Evolutionary conservation across 2,329 filamentous ascomycete genomes (phyloP), one percentile per base, ranked within the genome.

Genomic region (Fusarium vanettenii): DNA sequence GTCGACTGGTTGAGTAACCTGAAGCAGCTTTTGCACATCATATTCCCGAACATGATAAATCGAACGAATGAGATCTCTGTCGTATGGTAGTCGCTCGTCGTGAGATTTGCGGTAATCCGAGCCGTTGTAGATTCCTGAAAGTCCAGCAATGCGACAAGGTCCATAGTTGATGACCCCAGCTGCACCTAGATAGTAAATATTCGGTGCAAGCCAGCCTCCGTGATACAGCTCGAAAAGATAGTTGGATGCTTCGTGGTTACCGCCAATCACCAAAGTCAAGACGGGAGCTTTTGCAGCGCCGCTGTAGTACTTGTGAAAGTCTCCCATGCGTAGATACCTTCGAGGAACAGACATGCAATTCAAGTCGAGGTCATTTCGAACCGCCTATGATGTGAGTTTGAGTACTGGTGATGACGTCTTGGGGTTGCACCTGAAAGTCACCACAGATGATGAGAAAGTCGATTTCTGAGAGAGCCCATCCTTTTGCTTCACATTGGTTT

Each of bases 181-280:
- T 25, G 95, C 94, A 50, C 96, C 96, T 82, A 98, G 89, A 84
- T 98, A 98, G 87, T 98, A 99, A 72, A 98, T 98, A 75, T 96
- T 97, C 7, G 94, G 95, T 7, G 95, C 96, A 6, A 94, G 95
- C 96, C 96, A 99, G 59, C 96, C 96, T 62, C 96, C 96, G 81
- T 98, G 97, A 84, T 94, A 97, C 0, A 98, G 89, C 84, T 99
- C 96, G 86, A 92, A 97, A 6, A 98, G 86, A 82, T 98, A 92
- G 64, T 93, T 94, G 79, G 93, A 93, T 1, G 96, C 95, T 85
- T 98, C 97, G 79, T 98, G 97, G 80, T 99, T 98, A 5, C 96
- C 96, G 50, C 92, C 95, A 52, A 97, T 91, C 84, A 98, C 98
- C 39, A 98, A 86, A 11, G 97, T 98, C 60, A 97, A 87, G 80